Evolutionary conservation across 2,329 filamentous ascomycete species (phyloP).

Genomic region (Trichophyton mentagrophytes): DNA sequence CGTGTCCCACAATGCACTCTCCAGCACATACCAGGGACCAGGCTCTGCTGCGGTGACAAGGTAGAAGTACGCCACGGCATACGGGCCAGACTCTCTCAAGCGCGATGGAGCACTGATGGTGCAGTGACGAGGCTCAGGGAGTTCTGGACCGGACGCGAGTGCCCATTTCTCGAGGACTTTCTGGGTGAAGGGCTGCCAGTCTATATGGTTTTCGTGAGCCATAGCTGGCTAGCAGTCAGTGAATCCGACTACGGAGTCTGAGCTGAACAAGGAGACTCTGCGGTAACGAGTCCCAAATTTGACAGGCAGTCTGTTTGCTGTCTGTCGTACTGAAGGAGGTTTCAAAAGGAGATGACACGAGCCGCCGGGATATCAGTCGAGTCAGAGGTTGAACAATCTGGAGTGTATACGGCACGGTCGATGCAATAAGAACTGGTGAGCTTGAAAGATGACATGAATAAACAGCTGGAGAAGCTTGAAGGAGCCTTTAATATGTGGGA

Average conservation of each 20-base stretch:
- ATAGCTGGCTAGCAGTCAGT: not conserved
- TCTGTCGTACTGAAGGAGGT: not conserved
- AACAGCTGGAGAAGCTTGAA: not conserved
- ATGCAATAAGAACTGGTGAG: not conserved
- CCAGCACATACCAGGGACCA: slow-evolving; percentile 7
- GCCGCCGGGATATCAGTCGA: not conserved
- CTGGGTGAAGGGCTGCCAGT: slow-evolving; percentile 6
- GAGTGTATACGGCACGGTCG: not conserved
- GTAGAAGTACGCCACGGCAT: slow-evolving; percentile 5
- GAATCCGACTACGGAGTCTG: not conserved
- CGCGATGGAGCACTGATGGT: slow-evolving; percentile 7
- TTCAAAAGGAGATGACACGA: not conserved
- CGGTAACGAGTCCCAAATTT: not conserved
- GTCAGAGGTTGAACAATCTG: not conserved
- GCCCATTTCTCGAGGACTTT: slow-evolving; percentile 7
- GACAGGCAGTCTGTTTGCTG: not conserved
- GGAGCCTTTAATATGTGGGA: not conserved
- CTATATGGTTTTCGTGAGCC: slow-evolving; percentile 1
- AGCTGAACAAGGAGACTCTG: not conserved
- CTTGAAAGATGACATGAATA: not conserved
- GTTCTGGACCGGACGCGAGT: slow-evolving; percentile 1
- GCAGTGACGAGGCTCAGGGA: slow-evolving; percentile 8
- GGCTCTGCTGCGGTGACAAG: not conserved
- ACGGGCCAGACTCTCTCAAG: slow-evolving; percentile 4
- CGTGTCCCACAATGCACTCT: slow-evolving; percentile 7